Evolutionary conservation across 2,329 filamentous ascomycete genomes (phyloP), one percentile per base, ranked within the genome.

Genomic region (Apiospora pterosperma): DNA sequence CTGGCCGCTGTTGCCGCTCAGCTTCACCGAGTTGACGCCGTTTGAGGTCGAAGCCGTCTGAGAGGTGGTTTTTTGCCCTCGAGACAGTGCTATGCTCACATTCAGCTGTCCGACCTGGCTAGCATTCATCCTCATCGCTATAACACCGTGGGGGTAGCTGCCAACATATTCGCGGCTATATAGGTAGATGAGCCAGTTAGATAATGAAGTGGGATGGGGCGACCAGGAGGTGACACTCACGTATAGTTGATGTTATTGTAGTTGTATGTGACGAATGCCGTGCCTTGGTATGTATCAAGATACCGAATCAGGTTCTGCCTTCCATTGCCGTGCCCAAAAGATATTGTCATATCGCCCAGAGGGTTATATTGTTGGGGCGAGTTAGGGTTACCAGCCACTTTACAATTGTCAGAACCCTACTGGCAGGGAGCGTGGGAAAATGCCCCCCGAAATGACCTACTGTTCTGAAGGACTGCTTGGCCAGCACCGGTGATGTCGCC

Each of bases 361-460:
- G 74, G 79, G 41, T 79, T 78, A 64, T 79, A 80, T 59, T 78
- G 74, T 34, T 78, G 74, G 58, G 76, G 75, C 21, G 74, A 75
- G 36, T 72, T 75, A 5, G 79, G 77, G 19, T 72, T 77, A 6
- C 74, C 75, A 41, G 78, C 76, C 65, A 80, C 58, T 80, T 5
- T 72, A 71, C 12, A 19, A 31, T 28, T n/a, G 23, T 42, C 25
- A 61, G 38, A 16, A 34, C 8, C 25, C 25, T 7, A 8, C 19
- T 7, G 21, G 1, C 5, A 10, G 3, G 5, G n/a, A 8, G 38
- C 19, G 21, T 38, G 19, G 34, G n/a, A 25, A 5, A 8, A 14
- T 10, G 6, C 14, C 16, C 11, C 10, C 7, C 4, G 6, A 5
- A 8, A 11, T 21, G 16, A 28, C 58, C 8, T 39, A 60, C 58